phyloP scores from a whole-genome alignment of 441 rosid genomes.

The Euphorbia celastroides region DNA sequence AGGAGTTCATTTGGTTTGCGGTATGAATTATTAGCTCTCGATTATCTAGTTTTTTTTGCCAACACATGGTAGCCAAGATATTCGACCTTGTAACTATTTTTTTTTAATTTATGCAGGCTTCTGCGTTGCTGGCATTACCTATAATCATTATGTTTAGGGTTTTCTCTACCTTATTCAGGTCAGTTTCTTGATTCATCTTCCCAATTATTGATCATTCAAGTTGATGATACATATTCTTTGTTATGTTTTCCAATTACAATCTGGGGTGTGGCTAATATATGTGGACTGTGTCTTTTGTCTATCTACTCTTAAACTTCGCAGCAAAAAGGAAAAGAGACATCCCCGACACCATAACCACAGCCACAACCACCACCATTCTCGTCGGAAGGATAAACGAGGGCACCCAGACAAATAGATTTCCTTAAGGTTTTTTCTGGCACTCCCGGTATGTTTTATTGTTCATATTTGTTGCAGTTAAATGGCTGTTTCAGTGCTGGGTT shows the following conservation, averaged over 20 bases:
- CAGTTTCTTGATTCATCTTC: slow-evolving; percentile 25
- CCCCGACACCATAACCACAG: slow-evolving; percentile 27
- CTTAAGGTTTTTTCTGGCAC: slow-evolving; percentile 7
- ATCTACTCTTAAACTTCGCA: slow-evolving; percentile 25
- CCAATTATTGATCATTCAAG: neutral
- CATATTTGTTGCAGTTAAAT: neutral
- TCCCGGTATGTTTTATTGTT: slow-evolving; percentile 16
- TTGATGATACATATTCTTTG: neutral
- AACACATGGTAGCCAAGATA: neutral
- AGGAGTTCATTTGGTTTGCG: slow-evolving; percentile 89
- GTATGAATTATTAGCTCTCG: slow-evolving; percentile 37
- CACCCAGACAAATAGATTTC: slow-evolving; percentile 52
- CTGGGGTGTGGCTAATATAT: neutral
- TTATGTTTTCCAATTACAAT: neutral
- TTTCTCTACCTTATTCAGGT: slow-evolving; percentile 51
- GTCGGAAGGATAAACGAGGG: slow-evolving; percentile 58
- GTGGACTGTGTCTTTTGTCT: neutral
- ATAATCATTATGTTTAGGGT: slow-evolving; percentile 44
- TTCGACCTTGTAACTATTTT: neutral
- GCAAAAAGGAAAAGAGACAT: slow-evolving; percentile 53
- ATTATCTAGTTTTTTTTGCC: slow-evolving; percentile 9
- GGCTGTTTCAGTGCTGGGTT: neutral
- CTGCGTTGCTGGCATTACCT: slow-evolving; percentile 76
- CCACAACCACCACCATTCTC: too few relatives aligned
- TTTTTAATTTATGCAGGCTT: slow-evolving; percentile 54